Evolutionary conservation across 371 early-diverging fungal species (phyloP), one percentile per base, ranked within the genome.

Genomic region (Amoeboaphelidium protococcarum): DNA sequence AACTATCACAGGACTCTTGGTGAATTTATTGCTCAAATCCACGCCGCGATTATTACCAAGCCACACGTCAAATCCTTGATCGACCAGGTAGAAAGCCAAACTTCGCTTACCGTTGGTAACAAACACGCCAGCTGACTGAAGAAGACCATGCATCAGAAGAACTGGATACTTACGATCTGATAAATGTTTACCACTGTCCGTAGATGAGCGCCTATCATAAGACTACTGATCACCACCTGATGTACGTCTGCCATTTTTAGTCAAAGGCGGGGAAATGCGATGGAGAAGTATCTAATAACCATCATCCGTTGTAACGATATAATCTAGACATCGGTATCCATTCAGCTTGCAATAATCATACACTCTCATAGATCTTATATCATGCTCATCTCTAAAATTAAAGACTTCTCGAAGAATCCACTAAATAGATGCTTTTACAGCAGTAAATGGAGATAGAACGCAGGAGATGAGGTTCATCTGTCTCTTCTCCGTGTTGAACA

Each of bases 61-160:
- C 71, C 68, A 68, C 10, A 67, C 66, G 49, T 68, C 71, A 54
- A 65, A 72, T 0, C 65, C 67, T 44, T 57, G 53, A 20, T 68
- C 62, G 1, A 52, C 62, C 2, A 73, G 54, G 40, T 52, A 55
- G 54, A 69, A 73, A 13, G 68, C 69, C 19, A 73, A 40, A 0
- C 69, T 69, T n/a, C 54, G 27, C 4, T 59, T 53, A 37, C 68
- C 68, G 44, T 60, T 69, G 22, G 65, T 48, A 12, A 68, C 56
- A 57, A 66, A 73, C 2, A 62, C 69, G 10, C 73, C 73, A 19
- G 64, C 58, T 44, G 65, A 62, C 52, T 72, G 73, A 48, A 72
- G 69, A n/a, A 72, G 53, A 19, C 73, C 73, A 54, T 72, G 73
- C 40, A 67, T 64, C 4, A 71, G 49, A 19, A 73, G 44, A 23